Percentiles rank a stretch among this genome's conserved stretches.
phyloP scores from a whole-genome alignment of 352 stramenopile species.

The Phytophthora crassamura region DNA sequence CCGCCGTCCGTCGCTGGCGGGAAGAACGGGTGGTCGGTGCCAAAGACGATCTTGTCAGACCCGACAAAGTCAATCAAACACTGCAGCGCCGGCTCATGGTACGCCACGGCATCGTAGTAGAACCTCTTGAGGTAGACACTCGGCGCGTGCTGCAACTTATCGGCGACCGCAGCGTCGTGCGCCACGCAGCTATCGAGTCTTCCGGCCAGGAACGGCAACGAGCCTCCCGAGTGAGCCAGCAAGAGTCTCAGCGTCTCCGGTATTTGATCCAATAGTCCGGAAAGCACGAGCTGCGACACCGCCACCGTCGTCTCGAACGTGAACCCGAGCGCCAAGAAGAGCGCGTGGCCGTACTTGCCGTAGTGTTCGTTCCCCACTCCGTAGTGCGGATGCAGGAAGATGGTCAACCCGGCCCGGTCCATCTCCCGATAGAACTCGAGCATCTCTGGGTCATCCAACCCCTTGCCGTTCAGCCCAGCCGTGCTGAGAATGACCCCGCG shows the following conservation, averaged over 20 bases:
- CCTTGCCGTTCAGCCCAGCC: conserved; percentile 59
- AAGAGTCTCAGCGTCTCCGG: conserved; percentile 52
- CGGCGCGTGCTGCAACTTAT: conserved; percentile 49
- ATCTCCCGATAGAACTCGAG: conserved; percentile 58
- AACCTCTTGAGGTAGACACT: conserved; percentile 65
- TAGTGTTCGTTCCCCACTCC: conserved; percentile 71
- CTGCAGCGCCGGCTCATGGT: conserved; percentile 57
- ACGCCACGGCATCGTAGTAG: conserved; percentile 71
- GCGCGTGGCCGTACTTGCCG: conserved; percentile 56
- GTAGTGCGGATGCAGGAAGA: conserved; percentile 79
- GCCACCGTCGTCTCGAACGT: conserved; percentile 75
- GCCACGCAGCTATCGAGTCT: conserved; percentile 67
- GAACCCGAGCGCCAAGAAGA: conserved; percentile 70
- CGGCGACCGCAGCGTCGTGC: conserved; percentile 51
- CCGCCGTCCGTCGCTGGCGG: conserved; percentile 33
- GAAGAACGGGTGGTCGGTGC: conserved; percentile 77
- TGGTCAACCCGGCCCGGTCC: conserved; percentile 46
- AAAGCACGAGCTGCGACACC: conserved; percentile 66
- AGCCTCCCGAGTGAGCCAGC: conserved; percentile 67
- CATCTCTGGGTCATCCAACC: conserved; percentile 63
- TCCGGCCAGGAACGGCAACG: conserved; percentile 66
- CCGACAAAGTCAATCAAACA: conserved; percentile 66
- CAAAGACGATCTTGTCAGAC: conserved; percentile 60
- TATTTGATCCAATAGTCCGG: conserved; percentile 56
- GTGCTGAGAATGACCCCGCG: conserved; percentile 65